A percentile compares a stretch with the other conserved stretches of the same genome.
phyloP scores from a whole-genome alignment of 257 asterid genomes.

The Nyctanthes arbortristis region DNA sequence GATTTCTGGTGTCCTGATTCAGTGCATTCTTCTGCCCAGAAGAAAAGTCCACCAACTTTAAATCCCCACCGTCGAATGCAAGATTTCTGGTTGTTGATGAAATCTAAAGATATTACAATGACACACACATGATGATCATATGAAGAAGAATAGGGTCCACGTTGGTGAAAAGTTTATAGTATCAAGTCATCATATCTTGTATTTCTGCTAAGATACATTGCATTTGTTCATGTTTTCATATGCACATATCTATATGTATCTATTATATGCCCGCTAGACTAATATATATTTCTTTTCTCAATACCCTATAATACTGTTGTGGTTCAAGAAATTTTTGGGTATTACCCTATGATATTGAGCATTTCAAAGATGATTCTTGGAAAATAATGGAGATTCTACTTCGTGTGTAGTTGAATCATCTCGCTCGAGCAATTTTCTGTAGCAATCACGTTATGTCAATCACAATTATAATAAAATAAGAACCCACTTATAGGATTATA shows the following conservation, averaged over 20 bases:
- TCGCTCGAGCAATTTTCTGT: no score
- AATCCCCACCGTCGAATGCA: background rate
- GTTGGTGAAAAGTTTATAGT: slow-evolving; percentile 6
- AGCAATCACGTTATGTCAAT: no score
- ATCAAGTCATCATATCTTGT: background rate
- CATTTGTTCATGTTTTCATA: slow-evolving; percentile 20
- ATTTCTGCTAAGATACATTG: slow-evolving; percentile 33
- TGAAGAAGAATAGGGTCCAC: background rate
- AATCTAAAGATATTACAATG: background rate
- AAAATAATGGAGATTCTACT: background rate
- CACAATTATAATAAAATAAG: no score
- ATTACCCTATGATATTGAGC: slow-evolving; percentile 2
- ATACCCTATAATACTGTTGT: slow-evolving; percentile 11
- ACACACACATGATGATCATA: background rate
- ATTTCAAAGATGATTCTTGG: background rate
- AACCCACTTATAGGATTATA: no score
- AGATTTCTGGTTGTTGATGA: slow-evolving; percentile 7
- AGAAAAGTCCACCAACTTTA: background rate
- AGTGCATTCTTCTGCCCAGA: slow-evolving; percentile 16
- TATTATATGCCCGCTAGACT: slow-evolving; percentile 15
- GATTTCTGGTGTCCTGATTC: slow-evolving; percentile 32
- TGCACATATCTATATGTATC: background rate
- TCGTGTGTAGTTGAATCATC: no score
- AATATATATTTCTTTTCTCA: slow-evolving; percentile 20
- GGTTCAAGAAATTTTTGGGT: slow-evolving; percentile 2